Evolutionary conservation across 352 stramenopile species (phyloP).

Genomic region (Globisporangium paroecandrum): DNA sequence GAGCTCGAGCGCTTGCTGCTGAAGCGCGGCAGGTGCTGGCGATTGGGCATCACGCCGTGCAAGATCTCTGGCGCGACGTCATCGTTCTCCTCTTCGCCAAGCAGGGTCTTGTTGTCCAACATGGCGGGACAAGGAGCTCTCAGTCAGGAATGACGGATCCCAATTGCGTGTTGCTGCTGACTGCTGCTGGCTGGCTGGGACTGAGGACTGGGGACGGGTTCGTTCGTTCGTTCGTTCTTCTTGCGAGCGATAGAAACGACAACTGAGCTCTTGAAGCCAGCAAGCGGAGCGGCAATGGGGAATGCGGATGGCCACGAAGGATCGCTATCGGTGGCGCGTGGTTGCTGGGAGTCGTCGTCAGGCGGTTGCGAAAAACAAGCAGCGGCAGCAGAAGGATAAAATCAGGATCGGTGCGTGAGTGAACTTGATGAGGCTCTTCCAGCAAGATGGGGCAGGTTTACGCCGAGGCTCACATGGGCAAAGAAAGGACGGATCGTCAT

Average conservation of each 20-base stretch:
- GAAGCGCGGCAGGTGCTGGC: constrained; percentile 27
- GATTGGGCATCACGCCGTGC: constrained; percentile 7
- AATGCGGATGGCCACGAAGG: neutral
- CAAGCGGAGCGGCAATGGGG: neutral
- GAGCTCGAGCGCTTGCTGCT: constrained; percentile 27
- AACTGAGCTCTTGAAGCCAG: neutral
- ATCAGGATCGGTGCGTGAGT: neutral
- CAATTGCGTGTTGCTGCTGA: neutral
- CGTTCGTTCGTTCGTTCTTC: neutral
- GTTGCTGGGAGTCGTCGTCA: neutral
- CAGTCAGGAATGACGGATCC: neutral
- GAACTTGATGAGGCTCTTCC: neutral
- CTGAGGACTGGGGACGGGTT: neutral
- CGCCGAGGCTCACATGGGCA: neutral
- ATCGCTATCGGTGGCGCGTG: neutral
- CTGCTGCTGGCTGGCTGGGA: neutral
- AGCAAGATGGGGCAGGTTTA: neutral
- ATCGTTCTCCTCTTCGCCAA: constrained; percentile 14
- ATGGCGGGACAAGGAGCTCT: neutral
- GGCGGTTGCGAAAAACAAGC: neutral
- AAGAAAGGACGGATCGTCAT: neutral
- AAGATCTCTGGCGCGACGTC: constrained; percentile 16
- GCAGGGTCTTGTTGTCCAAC: constrained; percentile 5
- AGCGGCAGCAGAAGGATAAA: neutral
- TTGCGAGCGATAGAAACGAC: neutral